These are phyloP conservation scores for Microcos paniculata DNA, from an alignment of 345 rosid species.

Conservation along the genomic window DNA sequence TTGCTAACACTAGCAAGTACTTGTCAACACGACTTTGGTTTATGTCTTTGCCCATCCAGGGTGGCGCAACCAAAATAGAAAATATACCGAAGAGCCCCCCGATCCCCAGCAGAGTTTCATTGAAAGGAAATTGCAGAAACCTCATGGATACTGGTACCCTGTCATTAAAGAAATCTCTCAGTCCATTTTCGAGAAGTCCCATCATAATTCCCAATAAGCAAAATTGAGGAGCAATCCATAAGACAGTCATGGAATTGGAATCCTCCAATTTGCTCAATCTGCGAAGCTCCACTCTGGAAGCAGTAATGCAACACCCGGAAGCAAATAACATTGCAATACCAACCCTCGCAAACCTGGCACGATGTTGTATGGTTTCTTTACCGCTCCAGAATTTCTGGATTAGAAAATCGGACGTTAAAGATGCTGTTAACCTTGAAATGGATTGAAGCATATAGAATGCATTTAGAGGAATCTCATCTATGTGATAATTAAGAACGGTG, in stretches of 20 bases:
- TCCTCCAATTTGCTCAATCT: background rate
- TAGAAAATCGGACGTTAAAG: background rate
- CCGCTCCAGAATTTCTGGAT: background rate
- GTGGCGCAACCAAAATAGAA: too few relatives aligned
- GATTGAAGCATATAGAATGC: too few relatives aligned
- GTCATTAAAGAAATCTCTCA: background rate
- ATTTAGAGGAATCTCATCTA: too few relatives aligned
- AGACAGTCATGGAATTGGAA: background rate
- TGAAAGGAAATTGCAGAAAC: too few relatives aligned
- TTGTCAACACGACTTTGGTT: too few relatives aligned
- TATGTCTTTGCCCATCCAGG: too few relatives aligned
- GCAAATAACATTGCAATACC: background rate
- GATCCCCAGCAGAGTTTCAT: too few relatives aligned
- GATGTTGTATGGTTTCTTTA: background rate
- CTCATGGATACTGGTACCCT: too few relatives aligned
- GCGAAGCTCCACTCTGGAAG: background rate
- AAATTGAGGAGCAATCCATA: slow-evolving; percentile 2
- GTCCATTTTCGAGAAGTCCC: background rate
- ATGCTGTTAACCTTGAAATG: too few relatives aligned
- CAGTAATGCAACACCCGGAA: background rate
- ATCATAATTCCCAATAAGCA: background rate
- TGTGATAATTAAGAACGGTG: too few relatives aligned
- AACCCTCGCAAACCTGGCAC: background rate
- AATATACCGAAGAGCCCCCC: too few relatives aligned
- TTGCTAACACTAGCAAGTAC: too few relatives aligned